A percentile compares a stretch with the other conserved stretches of the same genome.
phyloP scores from a whole-genome alignment of 2,329 filamentous ascomycete genomes.

The Aspergillus transmontanensis region DNA sequence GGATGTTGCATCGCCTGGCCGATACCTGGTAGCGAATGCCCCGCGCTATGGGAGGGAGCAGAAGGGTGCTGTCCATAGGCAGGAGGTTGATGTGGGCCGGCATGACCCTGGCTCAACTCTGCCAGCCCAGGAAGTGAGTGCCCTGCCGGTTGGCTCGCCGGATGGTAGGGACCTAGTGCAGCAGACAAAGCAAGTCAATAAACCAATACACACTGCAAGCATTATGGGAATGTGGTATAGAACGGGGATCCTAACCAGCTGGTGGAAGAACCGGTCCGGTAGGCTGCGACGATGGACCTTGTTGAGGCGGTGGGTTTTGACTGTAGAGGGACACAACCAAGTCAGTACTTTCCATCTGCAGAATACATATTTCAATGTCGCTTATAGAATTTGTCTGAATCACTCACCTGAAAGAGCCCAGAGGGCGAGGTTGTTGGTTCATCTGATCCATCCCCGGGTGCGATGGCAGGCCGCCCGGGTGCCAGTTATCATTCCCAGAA shows the following conservation, averaged over 20 bases:
- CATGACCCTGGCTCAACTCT: conserved; percentile 49
- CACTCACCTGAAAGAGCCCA: conserved; percentile 49
- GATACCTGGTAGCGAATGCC: conserved; percentile 45
- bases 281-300: conserved; percentile 41
- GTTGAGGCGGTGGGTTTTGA: conserved; percentile 41
- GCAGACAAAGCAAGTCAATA: conserved; percentile 21
- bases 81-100: conserved; percentile 43
- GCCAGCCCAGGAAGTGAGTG: conserved; percentile 50
- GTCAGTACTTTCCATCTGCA: conserved; percentile 7
- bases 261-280: conserved; percentile 44
- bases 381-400: neutral
- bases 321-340: conserved; percentile 23
- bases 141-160: conserved; percentile 43
- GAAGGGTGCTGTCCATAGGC: conserved; percentile 47
- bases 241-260: conserved; percentile 35
- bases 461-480: conserved; percentile 43
- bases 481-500: conserved; percentile 47
- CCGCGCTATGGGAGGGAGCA: conserved; percentile 36
- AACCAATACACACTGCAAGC: neutral
- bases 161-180: conserved; percentile 43
- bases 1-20: conserved; percentile 47
- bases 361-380: neutral
- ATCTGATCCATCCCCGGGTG: conserved; percentile 47
- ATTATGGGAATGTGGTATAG: neutral
- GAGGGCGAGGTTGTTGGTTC: conserved; percentile 45